Evolutionary conservation across 495 filamentous ascomycete species (phyloP), one percentile per base, ranked within the genome.

Genomic region (Chaetomium cochliodes): DNA sequence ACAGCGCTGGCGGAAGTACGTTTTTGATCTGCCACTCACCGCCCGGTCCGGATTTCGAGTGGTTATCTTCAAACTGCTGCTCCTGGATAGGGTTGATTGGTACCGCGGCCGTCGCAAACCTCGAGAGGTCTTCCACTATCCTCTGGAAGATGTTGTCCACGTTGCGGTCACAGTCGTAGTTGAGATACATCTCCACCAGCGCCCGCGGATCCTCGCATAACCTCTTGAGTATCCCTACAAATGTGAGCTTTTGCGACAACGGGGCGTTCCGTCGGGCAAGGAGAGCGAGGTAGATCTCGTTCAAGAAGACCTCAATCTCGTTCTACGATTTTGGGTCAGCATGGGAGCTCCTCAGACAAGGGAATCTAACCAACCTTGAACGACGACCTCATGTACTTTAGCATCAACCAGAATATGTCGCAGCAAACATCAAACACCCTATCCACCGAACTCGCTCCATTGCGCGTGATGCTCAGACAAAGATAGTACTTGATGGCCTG

Each of bases 71-170:
- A 67, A 90, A 97, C 54, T 89, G 85, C 58, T 93, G 91, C 69
- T 97, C 91, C 68, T 97, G 92, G 7, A 84, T 69, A 23, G 87
- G 74, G 2, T 84, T 91, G n/a, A 96, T 83, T 3, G 87, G 69
- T 5, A 92, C 86, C 0, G 92, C 87, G 13, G 87, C 81, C 59
- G 88, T 91, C 0, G 91, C 87, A 57, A 93, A 88, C 63, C 87
- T 87, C 20, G 93, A 93, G 12, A 98, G 77, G 76, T 98, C 93
- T 75, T 99, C 96, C 30, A 98, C 92, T 46, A 96, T 83, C 59
- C 87, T 90, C 74, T 99, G 93, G 76, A 96, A 97, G 71, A 98
- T 97, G 70, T 99, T 98, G 75, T 99, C 96, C 67, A 97, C 82
- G 25, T 91, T 90, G 39, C 92, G 82, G 70, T 98, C 96, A 76